Percentiles rank a stretch among this genome's conserved stretches.
These are phyloP conservation scores for Lipomyces oligophaga DNA, from an alignment of 805 yeast species.

Conservation along the genomic window DNA sequence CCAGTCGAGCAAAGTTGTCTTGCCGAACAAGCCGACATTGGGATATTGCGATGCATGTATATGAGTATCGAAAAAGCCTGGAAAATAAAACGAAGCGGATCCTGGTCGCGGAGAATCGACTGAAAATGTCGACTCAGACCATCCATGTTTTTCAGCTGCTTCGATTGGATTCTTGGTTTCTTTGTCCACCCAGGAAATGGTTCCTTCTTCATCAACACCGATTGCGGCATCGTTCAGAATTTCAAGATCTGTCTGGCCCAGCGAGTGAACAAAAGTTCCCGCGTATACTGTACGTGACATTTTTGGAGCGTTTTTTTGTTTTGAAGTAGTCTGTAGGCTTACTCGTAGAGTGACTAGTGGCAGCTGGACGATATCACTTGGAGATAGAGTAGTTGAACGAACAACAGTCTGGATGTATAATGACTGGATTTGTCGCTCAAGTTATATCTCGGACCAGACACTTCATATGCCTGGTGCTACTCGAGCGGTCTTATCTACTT, in stretches of 20 bases:
- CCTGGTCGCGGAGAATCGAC: slow-evolving; percentile 8
- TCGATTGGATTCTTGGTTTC: slow-evolving; percentile 31
- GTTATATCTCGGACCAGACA: no score
- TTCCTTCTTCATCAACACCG: slow-evolving; percentile 60
- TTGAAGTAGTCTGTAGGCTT: no score
- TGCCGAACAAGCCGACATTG: slow-evolving; percentile 78
- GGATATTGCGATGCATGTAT: slow-evolving; percentile 85
- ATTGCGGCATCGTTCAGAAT: slow-evolving; percentile 53
- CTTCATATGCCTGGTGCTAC: no score
- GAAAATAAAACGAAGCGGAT: slow-evolving; percentile 55
- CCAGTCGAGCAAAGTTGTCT: slow-evolving; percentile 86
- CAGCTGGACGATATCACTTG: no score
- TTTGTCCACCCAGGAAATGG: slow-evolving; percentile 43
- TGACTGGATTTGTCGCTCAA: no score
- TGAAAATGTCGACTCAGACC: slow-evolving; percentile 12
- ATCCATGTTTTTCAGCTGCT: slow-evolving; percentile 32
- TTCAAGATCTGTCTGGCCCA: slow-evolving; percentile 54
- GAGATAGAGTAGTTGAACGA: no score
- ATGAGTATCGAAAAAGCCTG: slow-evolving; percentile 80
- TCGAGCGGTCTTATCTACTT: no score
- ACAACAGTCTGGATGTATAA: no score
- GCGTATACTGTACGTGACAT: slow-evolving; percentile 11
- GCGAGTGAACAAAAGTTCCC: slow-evolving; percentile 76
- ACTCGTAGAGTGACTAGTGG: no score
- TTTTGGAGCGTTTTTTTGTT: no score